phyloP scores from a whole-genome alignment of 2,329 filamentous ascomycete genomes.

The Aureobasidium leucospermi region DNA sequence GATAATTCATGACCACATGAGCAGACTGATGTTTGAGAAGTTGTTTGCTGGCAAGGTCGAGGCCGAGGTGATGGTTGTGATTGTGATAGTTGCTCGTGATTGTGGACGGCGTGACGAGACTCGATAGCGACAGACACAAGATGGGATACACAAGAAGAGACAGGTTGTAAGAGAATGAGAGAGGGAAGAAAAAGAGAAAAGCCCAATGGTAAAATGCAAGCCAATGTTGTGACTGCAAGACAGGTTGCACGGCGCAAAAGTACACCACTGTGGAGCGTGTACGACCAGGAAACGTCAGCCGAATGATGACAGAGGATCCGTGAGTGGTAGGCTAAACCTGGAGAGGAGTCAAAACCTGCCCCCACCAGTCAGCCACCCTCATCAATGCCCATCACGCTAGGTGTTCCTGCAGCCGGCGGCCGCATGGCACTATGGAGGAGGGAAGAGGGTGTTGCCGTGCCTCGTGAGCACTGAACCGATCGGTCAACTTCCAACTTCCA shows the following conservation, averaged over 20 bases:
- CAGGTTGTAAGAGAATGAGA: neutral
- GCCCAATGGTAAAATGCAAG: neutral
- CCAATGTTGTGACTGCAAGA: slow-evolving; percentile 10
- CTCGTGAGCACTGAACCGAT: slow-evolving; percentile 5
- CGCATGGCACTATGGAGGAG: slow-evolving; percentile 3
- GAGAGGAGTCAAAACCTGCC: slow-evolving; percentile 7
- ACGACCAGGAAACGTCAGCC: slow-evolving; percentile 10
- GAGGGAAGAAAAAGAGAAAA: neutral
- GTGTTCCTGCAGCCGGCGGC: slow-evolving; percentile 12
- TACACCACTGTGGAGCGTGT: slow-evolving; percentile 11
- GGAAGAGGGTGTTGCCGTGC: neutral
- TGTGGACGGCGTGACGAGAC: neutral
- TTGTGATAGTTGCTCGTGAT: neutral
- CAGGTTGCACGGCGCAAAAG: slow-evolving; percentile 12
- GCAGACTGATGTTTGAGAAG: neutral
- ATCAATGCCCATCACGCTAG: slow-evolving; percentile 11
- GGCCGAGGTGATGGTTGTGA: neutral
- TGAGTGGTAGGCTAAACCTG: slow-evolving; percentile 12
- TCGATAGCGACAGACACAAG: slow-evolving; percentile 9
- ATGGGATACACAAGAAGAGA: neutral
- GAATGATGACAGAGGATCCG: slow-evolving; percentile 9
- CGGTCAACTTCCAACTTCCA: neutral
- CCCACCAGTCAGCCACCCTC: slow-evolving; percentile 9
- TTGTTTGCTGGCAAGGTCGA: neutral
- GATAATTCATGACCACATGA: slow-evolving; percentile 8